These are phyloP conservation scores for Rhododendron henanense DNA, from an alignment of 148 eudicot species.

Conservation along the genomic window DNA sequence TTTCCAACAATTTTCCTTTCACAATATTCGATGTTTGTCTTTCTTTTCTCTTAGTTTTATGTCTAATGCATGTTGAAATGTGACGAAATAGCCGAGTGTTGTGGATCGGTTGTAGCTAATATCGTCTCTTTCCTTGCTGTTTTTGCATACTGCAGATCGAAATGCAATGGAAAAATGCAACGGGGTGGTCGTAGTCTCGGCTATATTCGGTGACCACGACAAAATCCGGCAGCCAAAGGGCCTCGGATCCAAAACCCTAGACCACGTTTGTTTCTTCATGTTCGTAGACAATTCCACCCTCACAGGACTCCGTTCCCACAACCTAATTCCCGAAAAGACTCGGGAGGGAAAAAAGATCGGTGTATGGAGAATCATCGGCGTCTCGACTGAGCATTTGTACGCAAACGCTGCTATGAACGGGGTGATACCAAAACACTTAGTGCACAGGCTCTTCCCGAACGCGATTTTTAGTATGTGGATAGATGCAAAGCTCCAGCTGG, in stretches of 20 bases:
- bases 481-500: slow-evolving; percentile 84
- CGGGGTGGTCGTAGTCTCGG: slow-evolving; percentile 79
- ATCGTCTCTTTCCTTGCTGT: background rate
- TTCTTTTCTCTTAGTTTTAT: background rate
- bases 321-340: slow-evolving; percentile 33
- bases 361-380: slow-evolving; percentile 72
- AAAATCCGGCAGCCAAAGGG: slow-evolving; percentile 89
- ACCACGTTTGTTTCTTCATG: slow-evolving; percentile 79
- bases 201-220: slow-evolving; percentile 87
- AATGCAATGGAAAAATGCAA: slow-evolving; percentile 55
- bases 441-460: slow-evolving; percentile 85
- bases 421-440: slow-evolving; percentile 74
- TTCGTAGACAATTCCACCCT: slow-evolving; percentile 73
- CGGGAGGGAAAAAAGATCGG: slow-evolving; percentile 46
- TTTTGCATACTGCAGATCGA: slow-evolving; percentile 37
- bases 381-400: slow-evolving; percentile 38
- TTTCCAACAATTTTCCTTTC: background rate
- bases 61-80: background rate
- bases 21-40: background rate
- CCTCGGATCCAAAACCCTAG: slow-evolving; percentile 69
- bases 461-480: slow-evolving; percentile 78
- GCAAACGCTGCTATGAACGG: slow-evolving; percentile 78
- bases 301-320: slow-evolving; percentile 46
- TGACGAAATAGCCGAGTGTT: background rate
- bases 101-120: background rate